Conservation (phyloP, 2,329 filamentous ascomycete species). For the Aureobasidium leucospermi region DNA sequence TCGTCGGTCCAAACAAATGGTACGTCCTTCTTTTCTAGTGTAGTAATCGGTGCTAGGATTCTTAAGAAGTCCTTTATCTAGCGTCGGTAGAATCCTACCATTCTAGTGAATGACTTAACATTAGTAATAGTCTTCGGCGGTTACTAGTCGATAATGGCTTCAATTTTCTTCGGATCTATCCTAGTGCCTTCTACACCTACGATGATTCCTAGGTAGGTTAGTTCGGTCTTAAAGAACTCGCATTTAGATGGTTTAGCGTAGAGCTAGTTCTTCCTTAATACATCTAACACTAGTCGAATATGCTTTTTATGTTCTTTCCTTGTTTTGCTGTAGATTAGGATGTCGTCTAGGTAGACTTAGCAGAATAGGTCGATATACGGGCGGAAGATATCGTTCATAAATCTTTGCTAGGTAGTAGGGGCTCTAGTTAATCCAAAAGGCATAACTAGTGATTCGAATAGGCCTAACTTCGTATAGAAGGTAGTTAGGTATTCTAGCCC, state of each 20-base stretch:
- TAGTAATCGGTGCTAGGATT: background rate
- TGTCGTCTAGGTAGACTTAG: too few relatives aligned
- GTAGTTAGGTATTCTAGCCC: slow-evolving; percentile 28
- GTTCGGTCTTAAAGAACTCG: background rate
- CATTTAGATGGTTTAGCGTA: background rate
- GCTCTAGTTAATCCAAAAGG: background rate
- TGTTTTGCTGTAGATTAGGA: background rate
- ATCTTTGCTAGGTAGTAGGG: slow-evolving; percentile 6
- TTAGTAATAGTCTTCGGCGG: background rate
- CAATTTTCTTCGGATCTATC: background rate
- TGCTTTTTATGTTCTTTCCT: background rate
- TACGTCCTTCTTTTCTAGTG: background rate
- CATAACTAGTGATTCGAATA: background rate
- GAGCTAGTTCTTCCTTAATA: background rate
- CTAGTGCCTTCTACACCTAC: background rate
- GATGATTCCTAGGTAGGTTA: background rate
- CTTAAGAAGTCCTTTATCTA: background rate
- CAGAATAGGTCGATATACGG: background rate
- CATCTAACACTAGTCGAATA: background rate
- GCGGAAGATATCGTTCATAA: slow-evolving; percentile 7
- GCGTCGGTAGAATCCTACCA: background rate
- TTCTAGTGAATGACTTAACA: slow-evolving; percentile 1
- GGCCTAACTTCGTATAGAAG: slow-evolving; percentile 2
- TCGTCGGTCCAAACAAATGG: background rate
- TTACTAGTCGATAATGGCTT: background rate